phyloP scores from a whole-genome alignment of 1,139 yeast genomes.

The Candida sp. region DNA sequence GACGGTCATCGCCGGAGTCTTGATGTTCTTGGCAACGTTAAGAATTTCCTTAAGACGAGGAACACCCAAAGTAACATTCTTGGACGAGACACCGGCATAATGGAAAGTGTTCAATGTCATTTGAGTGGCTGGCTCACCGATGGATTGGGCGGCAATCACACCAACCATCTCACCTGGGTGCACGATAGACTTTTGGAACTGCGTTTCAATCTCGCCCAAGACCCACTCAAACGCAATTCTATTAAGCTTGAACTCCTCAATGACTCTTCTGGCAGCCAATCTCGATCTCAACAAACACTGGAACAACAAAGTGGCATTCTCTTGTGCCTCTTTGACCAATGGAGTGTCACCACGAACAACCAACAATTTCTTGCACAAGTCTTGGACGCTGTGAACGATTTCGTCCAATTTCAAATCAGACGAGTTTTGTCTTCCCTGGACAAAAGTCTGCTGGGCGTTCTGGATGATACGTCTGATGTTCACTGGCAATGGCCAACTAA shows the following conservation, averaged over 20 bases:
- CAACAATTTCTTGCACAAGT: slow-evolving; percentile 65
- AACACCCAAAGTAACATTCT: slow-evolving; percentile 99
- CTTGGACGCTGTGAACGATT: slow-evolving; percentile 74
- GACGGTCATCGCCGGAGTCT: slow-evolving; percentile 97
- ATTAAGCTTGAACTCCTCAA: slow-evolving; percentile 88
- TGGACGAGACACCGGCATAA: slow-evolving; percentile 99
- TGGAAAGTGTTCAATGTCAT: slow-evolving; percentile 99
- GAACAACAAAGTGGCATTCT: slow-evolving; percentile 88
- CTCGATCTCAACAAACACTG: slow-evolving; percentile 93
- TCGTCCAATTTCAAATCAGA: slow-evolving; percentile 89
- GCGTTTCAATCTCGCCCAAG: slow-evolving; percentile 90
- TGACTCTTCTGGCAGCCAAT: slow-evolving; percentile 86
- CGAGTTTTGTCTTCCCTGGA: slow-evolving; percentile 87
- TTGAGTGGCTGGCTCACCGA: slow-evolving; percentile 99
- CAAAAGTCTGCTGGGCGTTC: slow-evolving; percentile 97
- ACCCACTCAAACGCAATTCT: slow-evolving; percentile 96
- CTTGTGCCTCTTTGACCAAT: slow-evolving; percentile 84
- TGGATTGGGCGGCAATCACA: slow-evolving; percentile 91
- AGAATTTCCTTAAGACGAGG: slow-evolving; percentile 99
- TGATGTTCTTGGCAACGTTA: slow-evolving; percentile 97
- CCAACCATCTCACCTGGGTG: slow-evolving; percentile 99
- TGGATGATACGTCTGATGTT: slow-evolving; percentile 96
- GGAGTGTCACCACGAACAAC: slow-evolving; percentile 86
- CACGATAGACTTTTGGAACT: slow-evolving; percentile 90
- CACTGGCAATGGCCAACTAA: slow-evolving; percentile 97